phyloP scores from a whole-genome alignment of 2,329 filamentous ascomycete genomes.

The Pestalotiopsis sp. region DNA sequence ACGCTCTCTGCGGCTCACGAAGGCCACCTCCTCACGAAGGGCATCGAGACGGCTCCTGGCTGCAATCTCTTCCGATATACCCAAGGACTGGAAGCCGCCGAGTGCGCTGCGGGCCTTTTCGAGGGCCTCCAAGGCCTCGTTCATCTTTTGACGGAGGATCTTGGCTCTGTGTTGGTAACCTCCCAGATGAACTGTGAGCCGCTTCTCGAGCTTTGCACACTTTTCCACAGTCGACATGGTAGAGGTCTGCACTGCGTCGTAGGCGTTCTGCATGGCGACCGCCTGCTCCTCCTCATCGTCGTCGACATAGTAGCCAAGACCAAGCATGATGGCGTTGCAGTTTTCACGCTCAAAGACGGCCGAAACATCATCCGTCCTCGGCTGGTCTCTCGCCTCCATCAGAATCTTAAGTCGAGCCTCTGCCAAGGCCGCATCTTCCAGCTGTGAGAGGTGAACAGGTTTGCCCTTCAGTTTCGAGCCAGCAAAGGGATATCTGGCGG shows the following conservation, averaged over 20 bases:
- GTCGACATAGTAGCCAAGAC: conserved; percentile 78
- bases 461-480: conserved; percentile 67
- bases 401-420: conserved; percentile 78
- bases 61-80: conserved; percentile 78
- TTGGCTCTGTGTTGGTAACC: conserved; percentile 89
- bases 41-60: conserved; percentile 72
- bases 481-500: conserved; percentile 71
- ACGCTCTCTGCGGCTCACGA: conserved; percentile 79
- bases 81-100: conserved; percentile 73
- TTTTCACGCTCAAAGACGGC: conserved; percentile 56
- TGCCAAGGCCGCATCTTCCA: conserved; percentile 73
- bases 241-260: conserved; percentile 76
- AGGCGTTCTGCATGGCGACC: conserved; percentile 67
- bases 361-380: conserved; percentile 53
- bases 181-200: conserved; percentile 81
- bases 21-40: conserved; percentile 80
- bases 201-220: conserved; percentile 90
- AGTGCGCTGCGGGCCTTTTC: conserved; percentile 74
- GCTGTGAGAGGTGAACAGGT: conserved; percentile 58
- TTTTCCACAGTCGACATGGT: conserved; percentile 76
- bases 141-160: conserved; percentile 77
- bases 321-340: conserved; percentile 67
- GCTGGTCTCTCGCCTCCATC: conserved; percentile 62
- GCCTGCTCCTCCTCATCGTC: conserved; percentile 73
- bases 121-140: conserved; percentile 73